phyloP scores from a whole-genome alignment of 192 early-diverging fungal species.

The Coemansia sp. region DNA sequence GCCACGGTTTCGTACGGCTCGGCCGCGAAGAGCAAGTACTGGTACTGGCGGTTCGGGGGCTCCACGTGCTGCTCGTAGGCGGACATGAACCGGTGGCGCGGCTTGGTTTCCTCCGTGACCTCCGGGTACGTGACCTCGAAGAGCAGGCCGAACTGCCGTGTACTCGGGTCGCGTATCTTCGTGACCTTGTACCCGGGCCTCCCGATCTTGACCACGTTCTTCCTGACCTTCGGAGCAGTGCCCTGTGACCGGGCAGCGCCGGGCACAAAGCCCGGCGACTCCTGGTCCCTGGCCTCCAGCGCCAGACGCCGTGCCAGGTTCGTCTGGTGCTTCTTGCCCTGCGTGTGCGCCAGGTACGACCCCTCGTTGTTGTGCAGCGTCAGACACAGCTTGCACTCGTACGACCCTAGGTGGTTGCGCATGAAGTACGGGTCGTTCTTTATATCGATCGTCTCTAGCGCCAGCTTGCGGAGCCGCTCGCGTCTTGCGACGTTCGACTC shows the following conservation, averaged over 20 bases:
- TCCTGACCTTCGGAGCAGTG: conserved; percentile 53
- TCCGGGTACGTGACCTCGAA: conserved; percentile 97
- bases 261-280: conserved; percentile 9
- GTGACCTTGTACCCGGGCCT: conserved; percentile 93
- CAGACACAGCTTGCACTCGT: conserved; percentile 82
- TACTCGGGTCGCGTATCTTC: conserved; percentile 85
- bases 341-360: conserved; percentile 93
- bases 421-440: conserved; percentile 97
- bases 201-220: conserved; percentile 90
- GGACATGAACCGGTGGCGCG: conserved; percentile 93
- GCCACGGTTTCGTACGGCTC: conserved; percentile 95
- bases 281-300: conserved; percentile 74
- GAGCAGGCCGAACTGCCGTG: conserved; percentile 83
- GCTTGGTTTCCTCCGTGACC: conserved; percentile 78
- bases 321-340: conserved; percentile 97
- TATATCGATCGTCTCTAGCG: conserved; percentile 93
- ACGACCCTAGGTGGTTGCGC: conserved; percentile 83
- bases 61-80: conserved; percentile 94
- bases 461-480: conserved; percentile 91
- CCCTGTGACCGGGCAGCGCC: not conserved
- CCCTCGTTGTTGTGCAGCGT: conserved; percentile 92
- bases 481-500: conserved; percentile 90
- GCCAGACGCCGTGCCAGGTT: conserved; percentile 89
- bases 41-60: conserved; percentile 79
- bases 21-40: conserved; percentile 93